Evolutionary conservation across 2,329 filamentous ascomycete species (phyloP), one percentile per base, ranked within the genome.

Genomic region (Pseudogymnoascus sp.): DNA sequence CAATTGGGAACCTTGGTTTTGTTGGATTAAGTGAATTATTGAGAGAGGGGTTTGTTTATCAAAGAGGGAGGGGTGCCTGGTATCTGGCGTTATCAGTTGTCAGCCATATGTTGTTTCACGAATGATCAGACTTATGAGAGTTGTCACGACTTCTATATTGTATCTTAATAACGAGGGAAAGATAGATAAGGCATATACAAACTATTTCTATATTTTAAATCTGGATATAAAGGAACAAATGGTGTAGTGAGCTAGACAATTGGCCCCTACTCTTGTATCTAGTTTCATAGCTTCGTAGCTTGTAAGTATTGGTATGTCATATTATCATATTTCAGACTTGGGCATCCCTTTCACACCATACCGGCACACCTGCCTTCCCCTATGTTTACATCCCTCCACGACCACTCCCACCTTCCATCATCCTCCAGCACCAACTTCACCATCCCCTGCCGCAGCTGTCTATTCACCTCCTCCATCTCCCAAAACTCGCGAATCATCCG

Each of bases 381-480:
- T 23, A 14, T 53, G 8, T 12, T n/a, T 31, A n/a, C n/a, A 33
- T 53, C 53, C 28, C 64, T 67, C 66, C 64, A 68, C 8, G 65
- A 64, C 69, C 69, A 71, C 50, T 67, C 62, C 69, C 69, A 70
- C 12, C 62, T 59, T 37, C 66, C 66, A 1, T 66, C 68, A 62
- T 71, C 68, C 12, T 65, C 63, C 33, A 70, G 59, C 4, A 65
- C 61, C 50, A 71, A 47, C 60, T 67, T 64, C 2, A 69, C 60
- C 11, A 66, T 40, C n/a, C 65, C 64, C 7, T 28, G 31, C 11
- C 63, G 60, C 35, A 66, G 11, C 11, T 23, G 25, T 28, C 50
- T 40, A 61, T 69, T 63, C 16, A 21, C 63, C n/a, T 65, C 63
- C 56, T 72, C 69, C 1, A 71, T 66, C 2, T 61, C 59, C 69